These are phyloP conservation scores for Coleophoma crateriformis DNA, from an alignment of 2,329 filamentous ascomycete genomes.

Conservation along the genomic window DNA sequence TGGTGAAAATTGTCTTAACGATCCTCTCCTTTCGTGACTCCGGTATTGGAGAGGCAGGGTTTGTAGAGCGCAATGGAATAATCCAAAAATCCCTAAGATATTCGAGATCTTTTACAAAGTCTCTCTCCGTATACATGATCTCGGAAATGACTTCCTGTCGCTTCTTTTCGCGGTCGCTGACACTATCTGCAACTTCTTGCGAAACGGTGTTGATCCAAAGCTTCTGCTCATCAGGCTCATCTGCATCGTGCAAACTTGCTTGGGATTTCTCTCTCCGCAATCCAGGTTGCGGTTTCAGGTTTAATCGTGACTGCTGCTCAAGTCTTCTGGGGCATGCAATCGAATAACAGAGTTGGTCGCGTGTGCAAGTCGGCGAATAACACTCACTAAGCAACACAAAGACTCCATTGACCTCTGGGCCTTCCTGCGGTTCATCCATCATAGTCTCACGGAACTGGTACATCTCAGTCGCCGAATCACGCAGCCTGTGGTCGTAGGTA, in stretches of 20 bases:
- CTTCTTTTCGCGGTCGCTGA: slow-evolving; percentile 91
- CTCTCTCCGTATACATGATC: slow-evolving; percentile 96
- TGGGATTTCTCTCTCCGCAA: slow-evolving; percentile 61
- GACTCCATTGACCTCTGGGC: slow-evolving; percentile 78
- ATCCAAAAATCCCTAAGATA: slow-evolving; percentile 99
- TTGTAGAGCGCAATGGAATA: slow-evolving; percentile 74
- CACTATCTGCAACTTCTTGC: slow-evolving; percentile 86
- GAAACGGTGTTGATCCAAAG: slow-evolving; percentile 99
- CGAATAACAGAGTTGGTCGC: slow-evolving; percentile 93
- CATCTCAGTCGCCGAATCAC: slow-evolving; percentile 90
- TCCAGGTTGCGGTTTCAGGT: slow-evolving; percentile 87
- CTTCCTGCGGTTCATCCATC: slow-evolving; percentile 74
- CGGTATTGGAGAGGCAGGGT: slow-evolving; percentile 74
- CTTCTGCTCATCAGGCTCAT: slow-evolving; percentile 92
- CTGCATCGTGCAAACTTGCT: slow-evolving; percentile 76
- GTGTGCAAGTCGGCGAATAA: slow-evolving; percentile 94
- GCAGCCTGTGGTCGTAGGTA: slow-evolving; percentile 90
- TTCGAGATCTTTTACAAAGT: slow-evolving; percentile 98
- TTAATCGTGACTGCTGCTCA: slow-evolving; percentile 90
- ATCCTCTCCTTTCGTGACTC: slow-evolving; percentile 83
- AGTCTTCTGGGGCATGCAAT: slow-evolving; percentile 91
- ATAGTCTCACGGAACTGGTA: slow-evolving; percentile 95
- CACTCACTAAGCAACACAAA: slow-evolving; percentile 96
- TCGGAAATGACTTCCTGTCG: slow-evolving; percentile 97
- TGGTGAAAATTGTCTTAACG: slow-evolving; percentile 91